Base-by-base conservation (phyloP, 106 monocot genomes). In the Dendrobium chrysotoxum region DNA sequence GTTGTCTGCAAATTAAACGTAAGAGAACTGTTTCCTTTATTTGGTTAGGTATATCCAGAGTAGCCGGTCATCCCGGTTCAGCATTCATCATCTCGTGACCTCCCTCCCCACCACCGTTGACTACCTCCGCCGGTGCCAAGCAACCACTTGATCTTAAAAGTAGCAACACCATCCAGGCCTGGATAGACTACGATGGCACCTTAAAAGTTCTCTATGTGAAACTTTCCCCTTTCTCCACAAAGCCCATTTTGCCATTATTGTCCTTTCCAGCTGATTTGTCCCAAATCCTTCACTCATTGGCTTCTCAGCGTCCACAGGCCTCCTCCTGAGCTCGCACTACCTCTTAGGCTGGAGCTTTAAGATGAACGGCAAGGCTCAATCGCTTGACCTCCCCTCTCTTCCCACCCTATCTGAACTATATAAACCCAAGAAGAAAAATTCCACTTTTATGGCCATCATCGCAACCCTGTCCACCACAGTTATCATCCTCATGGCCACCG, bases 271-370 rank as follows among this genome's bases (percentile, higher is more conserved):
- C 70, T 12, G 57, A 79, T 64, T 64, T 79, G 13, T 40, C 28
- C 21, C 46, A 23, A 28, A 44, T 83, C 9, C 42, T 83, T 4
- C 38, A 39, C 4, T 28, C 50, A 50, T 83, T 4, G 83, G 83
- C 38, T 78, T 83, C 72, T 83, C 83, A 9, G 42, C 77, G 9
- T 61, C 83, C 39, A 68, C 77, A 0, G 77, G 77, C 28, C 64
- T 30, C 53, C 40, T 58, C 9, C 17, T 50, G 10, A 79, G 57
- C 39, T 79, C 57, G n/a, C 53, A 40, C 40, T 79, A 79, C 25
- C 39, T 79, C 38, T 67, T 38, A 15, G 83, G 83, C 1, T 83
- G 83, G 83, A 78, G 68, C 50, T 83, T 83, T 31, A 78, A 70
- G 38, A 71, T 83, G 78, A 83, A 83, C 71, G 83, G 83, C 1